phyloP scores from a whole-genome alignment of 2,329 filamentous ascomycete species.

The Hypomyces perniciosus region DNA sequence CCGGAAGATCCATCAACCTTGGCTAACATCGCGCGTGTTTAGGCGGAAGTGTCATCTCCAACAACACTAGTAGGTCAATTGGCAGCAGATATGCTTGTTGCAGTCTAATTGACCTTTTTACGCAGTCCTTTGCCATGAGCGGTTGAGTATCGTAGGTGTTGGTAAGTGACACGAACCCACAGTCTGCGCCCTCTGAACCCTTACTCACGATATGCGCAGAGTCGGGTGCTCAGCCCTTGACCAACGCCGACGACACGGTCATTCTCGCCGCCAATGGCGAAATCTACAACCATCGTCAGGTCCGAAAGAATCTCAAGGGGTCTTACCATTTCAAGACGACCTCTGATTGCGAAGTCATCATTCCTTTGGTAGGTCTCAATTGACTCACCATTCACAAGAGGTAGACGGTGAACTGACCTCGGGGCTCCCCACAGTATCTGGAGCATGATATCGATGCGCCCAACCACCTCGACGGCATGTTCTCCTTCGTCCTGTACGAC shows the following conservation, averaged over 20 bases:
- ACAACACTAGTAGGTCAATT: slow-evolving; percentile 74
- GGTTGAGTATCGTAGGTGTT: slow-evolving; percentile 94
- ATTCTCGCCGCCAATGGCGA: slow-evolving; percentile 97
- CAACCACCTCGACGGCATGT: slow-evolving; percentile 96
- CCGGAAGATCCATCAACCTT: no score
- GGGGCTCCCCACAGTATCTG: slow-evolving; percentile 59
- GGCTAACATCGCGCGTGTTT: slow-evolving; percentile 12
- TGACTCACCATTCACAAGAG: no score
- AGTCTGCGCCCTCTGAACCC: neutral
- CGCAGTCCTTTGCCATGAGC: slow-evolving; percentile 89
- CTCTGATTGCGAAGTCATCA: slow-evolving; percentile 98
- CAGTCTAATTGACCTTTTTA: slow-evolving; percentile 22
- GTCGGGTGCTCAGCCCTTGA: slow-evolving; percentile 89
- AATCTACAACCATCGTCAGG: slow-evolving; percentile 97
- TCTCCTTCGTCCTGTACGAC: slow-evolving; percentile 97
- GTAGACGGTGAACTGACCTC: neutral
- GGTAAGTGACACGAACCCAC: slow-evolving; percentile 49
- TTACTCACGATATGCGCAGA: slow-evolving; percentile 46
- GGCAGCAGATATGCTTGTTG: neutral
- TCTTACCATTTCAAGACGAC: slow-evolving; percentile 97
- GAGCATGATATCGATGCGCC: slow-evolving; percentile 89
- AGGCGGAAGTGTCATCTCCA: slow-evolving; percentile 84
- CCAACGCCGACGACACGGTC: slow-evolving; percentile 83
- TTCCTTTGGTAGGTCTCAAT: slow-evolving; percentile 68
- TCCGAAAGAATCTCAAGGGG: slow-evolving; percentile 78